Evolutionary conservation across 2,329 filamentous ascomycete genomes (phyloP).

Genomic region (Fusarium devonianum): DNA sequence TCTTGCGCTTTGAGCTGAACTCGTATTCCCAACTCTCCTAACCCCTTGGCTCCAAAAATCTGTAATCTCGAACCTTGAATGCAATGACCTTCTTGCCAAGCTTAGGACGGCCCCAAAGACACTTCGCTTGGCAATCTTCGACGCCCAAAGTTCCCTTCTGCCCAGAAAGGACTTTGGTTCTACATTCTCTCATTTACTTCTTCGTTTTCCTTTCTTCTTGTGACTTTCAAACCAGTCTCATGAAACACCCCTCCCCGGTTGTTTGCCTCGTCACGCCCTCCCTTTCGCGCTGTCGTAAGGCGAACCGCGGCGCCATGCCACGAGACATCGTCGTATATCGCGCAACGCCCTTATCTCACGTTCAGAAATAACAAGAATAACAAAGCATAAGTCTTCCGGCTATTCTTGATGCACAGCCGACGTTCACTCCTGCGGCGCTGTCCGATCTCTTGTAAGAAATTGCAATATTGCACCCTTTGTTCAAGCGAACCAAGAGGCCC

Average conservation of each 20-base stretch:
- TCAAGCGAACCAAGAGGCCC: too few relatives aligned
- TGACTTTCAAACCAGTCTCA: constrained; percentile 13
- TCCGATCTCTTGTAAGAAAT: too few relatives aligned
- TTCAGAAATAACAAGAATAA: constrained; percentile 14
- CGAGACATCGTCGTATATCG: constrained; percentile 33
- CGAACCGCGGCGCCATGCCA: constrained; percentile 24
- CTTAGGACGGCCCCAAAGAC: constrained; percentile 14
- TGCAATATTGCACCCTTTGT: too few relatives aligned
- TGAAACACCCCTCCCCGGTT: constrained; percentile 19
- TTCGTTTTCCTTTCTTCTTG: constrained; percentile 24
- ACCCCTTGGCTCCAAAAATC: constrained; percentile 26
- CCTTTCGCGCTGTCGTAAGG: constrained; percentile 12
- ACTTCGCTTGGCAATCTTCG: too few relatives aligned
- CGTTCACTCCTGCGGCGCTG: neutral
- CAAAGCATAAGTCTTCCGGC: constrained; percentile 20
- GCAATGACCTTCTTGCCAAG: neutral
- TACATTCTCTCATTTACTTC: constrained; percentile 12
- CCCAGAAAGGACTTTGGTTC: too few relatives aligned
- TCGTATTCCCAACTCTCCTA: constrained; percentile 22
- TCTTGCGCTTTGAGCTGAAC: constrained; percentile 11
- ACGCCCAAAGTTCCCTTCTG: too few relatives aligned
- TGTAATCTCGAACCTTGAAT: neutral
- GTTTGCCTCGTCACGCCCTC: constrained; percentile 27
- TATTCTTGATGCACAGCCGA: constrained; percentile 3
- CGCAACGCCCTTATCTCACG: constrained; percentile 8